Conservation (phyloP, 176 grass and related monocot species). For the Calamus simplicifolius region DNA sequence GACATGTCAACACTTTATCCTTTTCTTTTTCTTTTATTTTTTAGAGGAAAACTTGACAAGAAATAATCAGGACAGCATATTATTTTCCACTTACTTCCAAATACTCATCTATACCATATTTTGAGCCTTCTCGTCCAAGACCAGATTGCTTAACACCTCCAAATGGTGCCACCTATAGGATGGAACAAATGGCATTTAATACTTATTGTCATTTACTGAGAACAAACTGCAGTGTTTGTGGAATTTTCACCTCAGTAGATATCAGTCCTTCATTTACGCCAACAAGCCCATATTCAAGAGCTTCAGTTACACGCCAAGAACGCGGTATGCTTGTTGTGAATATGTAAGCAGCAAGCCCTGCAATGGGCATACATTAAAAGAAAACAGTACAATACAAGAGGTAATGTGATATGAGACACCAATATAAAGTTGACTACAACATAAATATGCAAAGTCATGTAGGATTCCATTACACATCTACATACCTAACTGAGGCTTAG, state of each 20-base stretch:
- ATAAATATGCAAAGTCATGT: too few species aligned
- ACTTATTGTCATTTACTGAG: too few species aligned
- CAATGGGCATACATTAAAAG: not conserved
- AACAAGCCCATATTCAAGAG: constrained; percentile 87
- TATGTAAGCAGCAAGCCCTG: constrained; percentile 93
- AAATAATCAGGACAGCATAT: too few species aligned
- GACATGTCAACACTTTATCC: not conserved
- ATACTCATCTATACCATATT: constrained; percentile 84
- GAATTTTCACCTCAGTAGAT: constrained; percentile 62
- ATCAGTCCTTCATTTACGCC: constrained; percentile 92
- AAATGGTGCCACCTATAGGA: constrained; percentile 74
- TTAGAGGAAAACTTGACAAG: not conserved
- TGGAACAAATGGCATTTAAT: not conserved
- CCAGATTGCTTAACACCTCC: constrained; percentile 91
- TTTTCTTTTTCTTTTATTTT: not conserved
- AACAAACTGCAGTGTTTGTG: too few species aligned
- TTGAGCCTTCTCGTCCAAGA: constrained; percentile 87
- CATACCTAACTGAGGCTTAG: too few species aligned
- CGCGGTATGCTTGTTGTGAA: constrained; percentile 82
- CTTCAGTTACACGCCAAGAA: constrained; percentile 92
- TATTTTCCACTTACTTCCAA: constrained; percentile 53
- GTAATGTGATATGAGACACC: too few species aligned
- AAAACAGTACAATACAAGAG: too few species aligned
- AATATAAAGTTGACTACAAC: too few species aligned
- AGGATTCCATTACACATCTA: too few species aligned